phyloP scores from a whole-genome alignment of 768 basidiomycete genomes.

The Rhodosporidiobolus odoratus region DNA sequence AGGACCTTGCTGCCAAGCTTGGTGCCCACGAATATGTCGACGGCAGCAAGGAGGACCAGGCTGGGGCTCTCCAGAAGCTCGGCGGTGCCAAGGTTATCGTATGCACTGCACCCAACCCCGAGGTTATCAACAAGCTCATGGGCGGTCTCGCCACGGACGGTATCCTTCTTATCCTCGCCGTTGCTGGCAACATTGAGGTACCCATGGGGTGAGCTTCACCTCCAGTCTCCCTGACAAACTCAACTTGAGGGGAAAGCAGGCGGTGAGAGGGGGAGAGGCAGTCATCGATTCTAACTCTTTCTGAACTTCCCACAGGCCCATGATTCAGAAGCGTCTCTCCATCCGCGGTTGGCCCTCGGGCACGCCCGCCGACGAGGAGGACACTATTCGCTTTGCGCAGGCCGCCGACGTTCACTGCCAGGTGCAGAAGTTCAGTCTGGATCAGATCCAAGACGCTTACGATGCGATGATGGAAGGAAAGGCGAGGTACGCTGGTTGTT shows the following conservation, averaged over 20 bases:
- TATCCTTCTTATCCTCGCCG: conserved; percentile 32
- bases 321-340: conserved; percentile 39
- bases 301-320: conserved; percentile 7
- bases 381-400: conserved; percentile 30
- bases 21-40: conserved; percentile 50
- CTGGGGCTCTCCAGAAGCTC: conserved; percentile 46
- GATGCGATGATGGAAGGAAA: conserved; percentile 36
- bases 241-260: too few species aligned
- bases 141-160: conserved; percentile 34
- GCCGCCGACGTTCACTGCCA: conserved; percentile 20
- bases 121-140: conserved; percentile 26
- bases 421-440: conserved; percentile 24
- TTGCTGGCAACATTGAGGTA: conserved; percentile 18
- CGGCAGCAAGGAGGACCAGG: conserved; percentile 42
- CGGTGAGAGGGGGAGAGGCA: too few species aligned
- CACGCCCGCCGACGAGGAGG: conserved; percentile 21
- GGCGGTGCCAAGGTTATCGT: conserved; percentile 50
- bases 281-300: not conserved
- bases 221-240: not conserved
- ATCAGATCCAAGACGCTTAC: conserved; percentile 36
- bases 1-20: conserved; percentile 46
- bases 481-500: conserved; percentile 16
- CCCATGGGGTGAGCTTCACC: conserved; percentile 12
- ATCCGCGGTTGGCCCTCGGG: conserved; percentile 38
- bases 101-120: conserved; percentile 29